Evolutionary conservation across 805 yeast genomes (phyloP).

Genomic region (Zygosaccharomyces siamensis): DNA sequence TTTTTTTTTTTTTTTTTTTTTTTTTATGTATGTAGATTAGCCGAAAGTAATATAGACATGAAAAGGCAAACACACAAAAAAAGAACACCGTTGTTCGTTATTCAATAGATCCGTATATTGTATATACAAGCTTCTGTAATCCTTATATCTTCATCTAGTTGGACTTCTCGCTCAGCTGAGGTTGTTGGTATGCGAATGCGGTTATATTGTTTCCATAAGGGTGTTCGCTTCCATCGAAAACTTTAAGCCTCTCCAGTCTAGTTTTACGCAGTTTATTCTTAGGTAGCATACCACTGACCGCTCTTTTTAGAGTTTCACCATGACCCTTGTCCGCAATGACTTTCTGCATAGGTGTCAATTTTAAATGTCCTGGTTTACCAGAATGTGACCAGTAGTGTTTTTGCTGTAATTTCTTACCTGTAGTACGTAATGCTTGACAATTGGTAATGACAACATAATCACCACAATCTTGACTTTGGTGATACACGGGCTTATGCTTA

Average conservation of each 20-base stretch:
- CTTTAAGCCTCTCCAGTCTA: slow-evolving; percentile 78
- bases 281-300: slow-evolving; percentile 96
- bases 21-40: slow-evolving; percentile 6
- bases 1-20: not conserved
- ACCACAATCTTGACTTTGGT: slow-evolving; percentile 78
- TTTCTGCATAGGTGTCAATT: slow-evolving; percentile 74
- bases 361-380: slow-evolving; percentile 83
- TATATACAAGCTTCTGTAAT: slow-evolving; percentile 1
- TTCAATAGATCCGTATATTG: not conserved
- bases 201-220: slow-evolving; percentile 80
- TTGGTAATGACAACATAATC: slow-evolving; percentile 97
- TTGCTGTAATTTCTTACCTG: slow-evolving; percentile 78
- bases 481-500: slow-evolving; percentile 91
- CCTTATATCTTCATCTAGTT: not conserved
- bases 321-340: slow-evolving; percentile 75
- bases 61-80: not conserved
- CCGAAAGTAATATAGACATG: not conserved
- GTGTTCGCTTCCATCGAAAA: slow-evolving; percentile 81
- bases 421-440: slow-evolving; percentile 71
- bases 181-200: slow-evolving; percentile 79
- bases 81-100: not conserved
- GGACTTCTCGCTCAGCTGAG: slow-evolving; percentile 35
- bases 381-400: slow-evolving; percentile 88
- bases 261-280: slow-evolving; percentile 76
- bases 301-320: slow-evolving; percentile 77